phyloP scores from a whole-genome alignment of 2,329 filamentous ascomycete species.

The Pseudogymnoascus verrucosus region DNA sequence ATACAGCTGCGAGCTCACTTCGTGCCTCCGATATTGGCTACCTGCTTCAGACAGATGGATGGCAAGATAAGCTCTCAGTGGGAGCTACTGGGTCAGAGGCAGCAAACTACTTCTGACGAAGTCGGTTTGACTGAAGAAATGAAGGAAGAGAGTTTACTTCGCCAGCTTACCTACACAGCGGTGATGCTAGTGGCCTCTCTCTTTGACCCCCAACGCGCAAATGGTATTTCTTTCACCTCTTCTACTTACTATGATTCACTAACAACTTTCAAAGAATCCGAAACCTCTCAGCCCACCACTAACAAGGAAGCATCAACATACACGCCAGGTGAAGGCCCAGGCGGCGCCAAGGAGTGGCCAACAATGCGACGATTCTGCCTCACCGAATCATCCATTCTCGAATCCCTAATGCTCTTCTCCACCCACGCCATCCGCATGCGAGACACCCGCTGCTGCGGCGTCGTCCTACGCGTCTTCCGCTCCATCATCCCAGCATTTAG shows the following conservation, averaged over 20 bases:
- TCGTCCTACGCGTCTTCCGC: constrained; percentile 79
- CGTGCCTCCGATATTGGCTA: constrained; percentile 72
- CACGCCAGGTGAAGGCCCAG: constrained; percentile 14
- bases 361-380: constrained; percentile 78
- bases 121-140: constrained; percentile 90
- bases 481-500: constrained; percentile 73
- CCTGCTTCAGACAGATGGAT: constrained; percentile 80
- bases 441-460: constrained; percentile 79
- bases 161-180: constrained; percentile 85
- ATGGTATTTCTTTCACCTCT: constrained; percentile 35
- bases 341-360: constrained; percentile 35
- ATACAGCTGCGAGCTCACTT: constrained; percentile 69
- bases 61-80: constrained; percentile 81
- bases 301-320: constrained; percentile 26
- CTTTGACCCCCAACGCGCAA: constrained; percentile 64
- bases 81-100: constrained; percentile 62
- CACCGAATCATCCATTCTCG: constrained; percentile 67
- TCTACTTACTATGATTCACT: neutral
- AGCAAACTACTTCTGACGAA: constrained; percentile 55
- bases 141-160: constrained; percentile 92
- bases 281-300: constrained; percentile 5
- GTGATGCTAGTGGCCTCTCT: constrained; percentile 88
- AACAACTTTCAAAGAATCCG: neutral
- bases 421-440: constrained; percentile 84
- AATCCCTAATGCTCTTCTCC: constrained; percentile 85